Conservation (phyloP, 257 asterid species). For the Penstemon davidsonii region DNA sequence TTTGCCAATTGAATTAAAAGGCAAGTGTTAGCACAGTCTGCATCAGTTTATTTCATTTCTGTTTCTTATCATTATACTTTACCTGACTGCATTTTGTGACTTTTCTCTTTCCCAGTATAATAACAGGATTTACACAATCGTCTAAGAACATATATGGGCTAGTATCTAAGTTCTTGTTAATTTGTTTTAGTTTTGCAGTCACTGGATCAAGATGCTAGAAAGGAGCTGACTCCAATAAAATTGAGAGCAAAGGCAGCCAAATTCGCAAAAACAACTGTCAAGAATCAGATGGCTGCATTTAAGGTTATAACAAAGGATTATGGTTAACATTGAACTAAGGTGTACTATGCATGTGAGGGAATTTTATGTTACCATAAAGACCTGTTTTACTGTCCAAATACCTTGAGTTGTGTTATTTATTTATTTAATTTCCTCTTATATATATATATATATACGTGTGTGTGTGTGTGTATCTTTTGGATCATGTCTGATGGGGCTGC, state of each 20-base stretch:
- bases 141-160: background rate
- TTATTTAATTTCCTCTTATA: background rate
- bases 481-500: background rate
- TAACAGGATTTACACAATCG: conserved; percentile 12
- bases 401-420: conserved; percentile 2
- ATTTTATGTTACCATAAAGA: background rate
- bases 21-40: conserved; percentile 41
- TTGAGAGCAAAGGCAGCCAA: conserved; percentile 92
- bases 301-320: conserved; percentile 49
- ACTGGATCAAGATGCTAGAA: conserved; percentile 81
- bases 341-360: background rate
- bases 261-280: conserved; percentile 88
- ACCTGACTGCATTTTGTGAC: background rate
- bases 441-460: too few relatives aligned
- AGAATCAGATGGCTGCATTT: conserved; percentile 91
- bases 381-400: conserved; percentile 12
- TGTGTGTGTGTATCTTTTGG: background rate
- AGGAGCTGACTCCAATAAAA: conserved; percentile 89
- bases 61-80: background rate
- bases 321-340: background rate
- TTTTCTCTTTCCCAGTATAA: background rate
- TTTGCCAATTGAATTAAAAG: conserved; percentile 97
- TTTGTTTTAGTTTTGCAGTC: conserved; percentile 87
- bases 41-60: background rate
- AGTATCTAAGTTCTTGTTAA: conserved; percentile 38